A percentile compares a stretch with the other conserved stretches of the same genome.
phyloP scores from a whole-genome alignment of 2,329 filamentous ascomycete genomes.

The Chaetomium strumarium region DNA sequence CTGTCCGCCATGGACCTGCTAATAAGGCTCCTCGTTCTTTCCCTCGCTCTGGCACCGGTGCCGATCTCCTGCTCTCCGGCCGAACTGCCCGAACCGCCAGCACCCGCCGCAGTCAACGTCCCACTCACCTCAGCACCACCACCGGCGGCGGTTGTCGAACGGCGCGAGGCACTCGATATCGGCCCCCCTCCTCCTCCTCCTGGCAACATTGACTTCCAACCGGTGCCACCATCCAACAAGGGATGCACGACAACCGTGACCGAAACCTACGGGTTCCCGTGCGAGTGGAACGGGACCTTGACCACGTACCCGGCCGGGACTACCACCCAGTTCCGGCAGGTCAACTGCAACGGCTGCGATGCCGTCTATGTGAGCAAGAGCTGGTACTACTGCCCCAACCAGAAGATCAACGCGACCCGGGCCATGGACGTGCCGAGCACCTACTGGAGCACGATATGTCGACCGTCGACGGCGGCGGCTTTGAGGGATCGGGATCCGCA shows the following conservation, averaged over 20 bases:
- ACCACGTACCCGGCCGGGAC: slow-evolving; percentile 29
- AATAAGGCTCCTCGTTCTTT: slow-evolving; percentile 15
- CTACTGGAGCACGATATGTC: slow-evolving; percentile 27
- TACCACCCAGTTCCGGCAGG: slow-evolving; percentile 19
- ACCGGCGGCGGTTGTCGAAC: background rate
- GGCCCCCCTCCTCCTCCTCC: background rate
- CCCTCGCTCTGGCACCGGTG: slow-evolving; percentile 8
- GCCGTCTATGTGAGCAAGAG: slow-evolving; percentile 21
- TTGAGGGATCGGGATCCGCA: background rate
- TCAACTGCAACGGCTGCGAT: slow-evolving; percentile 32
- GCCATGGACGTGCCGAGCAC: slow-evolving; percentile 25
- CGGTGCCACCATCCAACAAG: background rate
- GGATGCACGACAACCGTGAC: slow-evolving; percentile 28
- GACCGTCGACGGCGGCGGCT: slow-evolving; percentile 9
- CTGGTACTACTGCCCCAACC: slow-evolving; percentile 27
- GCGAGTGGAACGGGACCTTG: slow-evolving; percentile 27
- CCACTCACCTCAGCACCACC: background rate
- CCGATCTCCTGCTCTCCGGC: slow-evolving; percentile 12
- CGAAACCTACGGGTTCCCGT: slow-evolving; percentile 26
- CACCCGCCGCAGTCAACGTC: background rate
- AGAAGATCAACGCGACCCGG: slow-evolving; percentile 19
- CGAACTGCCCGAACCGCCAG: background rate
- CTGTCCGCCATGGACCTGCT: slow-evolving; percentile 16
- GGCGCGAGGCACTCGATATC: slow-evolving; percentile 9
- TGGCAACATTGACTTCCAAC: background rate